Evolutionary conservation across 164 flowering plant genomes (phyloP).

Genomic region (Saururus chinensis): DNA sequence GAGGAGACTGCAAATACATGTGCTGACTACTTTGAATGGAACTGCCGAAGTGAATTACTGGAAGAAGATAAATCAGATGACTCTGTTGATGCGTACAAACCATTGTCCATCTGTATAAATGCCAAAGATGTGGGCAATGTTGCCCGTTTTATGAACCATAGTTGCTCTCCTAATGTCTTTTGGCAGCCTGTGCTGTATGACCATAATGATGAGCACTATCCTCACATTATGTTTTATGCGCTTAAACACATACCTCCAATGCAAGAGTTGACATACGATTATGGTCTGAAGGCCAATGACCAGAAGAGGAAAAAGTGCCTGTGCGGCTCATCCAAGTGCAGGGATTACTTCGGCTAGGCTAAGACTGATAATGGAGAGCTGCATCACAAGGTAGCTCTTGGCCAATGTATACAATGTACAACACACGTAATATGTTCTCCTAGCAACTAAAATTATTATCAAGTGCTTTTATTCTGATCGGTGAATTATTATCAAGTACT

Average conservation of each 20-base stretch:
- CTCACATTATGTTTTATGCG: constrained; percentile 60
- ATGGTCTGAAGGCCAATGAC: constrained; percentile 29
- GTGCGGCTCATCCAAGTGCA: constrained; percentile 38
- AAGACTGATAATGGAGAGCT: background rate
- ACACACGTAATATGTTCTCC: no score
- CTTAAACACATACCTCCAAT: constrained; percentile 59
- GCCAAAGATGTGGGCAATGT: constrained; percentile 58
- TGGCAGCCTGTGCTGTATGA: constrained; percentile 58
- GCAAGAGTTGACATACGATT: constrained; percentile 62
- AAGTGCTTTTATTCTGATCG: no score
- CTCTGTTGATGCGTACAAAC: constrained; percentile 11
- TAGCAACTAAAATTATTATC: no score
- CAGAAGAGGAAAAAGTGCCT: constrained; percentile 32
- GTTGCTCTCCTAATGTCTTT: constrained; percentile 62
- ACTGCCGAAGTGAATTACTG: constrained; percentile 20
- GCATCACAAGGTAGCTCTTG: background rate
- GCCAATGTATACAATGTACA: no score
- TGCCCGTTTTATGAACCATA: constrained; percentile 75
- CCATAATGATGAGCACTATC: constrained; percentile 19
- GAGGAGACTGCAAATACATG: constrained; percentile 22
- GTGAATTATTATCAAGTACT: no score
- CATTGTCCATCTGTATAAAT: constrained; percentile 30
- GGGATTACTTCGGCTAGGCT: constrained; percentile 29
- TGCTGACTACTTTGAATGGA: constrained; percentile 16
- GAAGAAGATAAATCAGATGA: constrained; percentile 16